Evolutionary conservation across 1,284 basidiomycete genomes (phyloP), one percentile per base, ranked within the genome.

Genomic region (Tylopilus orsonianus): DNA sequence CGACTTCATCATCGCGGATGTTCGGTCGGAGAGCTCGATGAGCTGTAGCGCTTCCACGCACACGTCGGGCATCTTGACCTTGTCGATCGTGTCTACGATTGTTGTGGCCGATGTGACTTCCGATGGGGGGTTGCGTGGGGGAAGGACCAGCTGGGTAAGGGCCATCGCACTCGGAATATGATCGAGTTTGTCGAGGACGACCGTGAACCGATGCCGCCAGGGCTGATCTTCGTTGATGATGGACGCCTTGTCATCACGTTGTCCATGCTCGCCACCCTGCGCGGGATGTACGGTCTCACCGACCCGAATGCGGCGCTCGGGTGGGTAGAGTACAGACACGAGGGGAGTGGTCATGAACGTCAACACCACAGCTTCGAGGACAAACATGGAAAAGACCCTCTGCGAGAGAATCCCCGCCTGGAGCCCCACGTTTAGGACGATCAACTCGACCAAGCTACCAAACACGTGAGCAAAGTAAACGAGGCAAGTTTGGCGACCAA

Each of bases 401-500:
- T 69, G 76, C 24, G 89, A 83, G 37, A 99, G 76, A 55, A 98
- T 95, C 0, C 81, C 79, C 0, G 93, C 94, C 5, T 78, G 71
- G 1, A 95, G 76, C 34, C 95, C 96, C 55, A 98, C 89, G 65
- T 99, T 98, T 57, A 98, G 82, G 8, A 97, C 95, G 59, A 98
- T 97, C 27, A 97, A 79, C 64, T 95, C 91, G 9, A 93, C 87
- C 8, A 93, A 73, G 50, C 87, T 89, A 44, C 5, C n/a, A 13
- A 19, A 9, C 6, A 5, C 8, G 19, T 44, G 4, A 48, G 41
- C 27, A 22, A 26, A 24, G 27, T 22, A 26, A 24, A 23, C 4
- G 10, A 48, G 9, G 7, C 19, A 8, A 7, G 2, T 9, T 23
- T 5, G 40, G 6, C 23, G 5, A 64, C 75, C 46, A 49, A 90